Conservation (phyloP, 352 stramenopile genomes). For the Globisporangium paddicum region DNA sequence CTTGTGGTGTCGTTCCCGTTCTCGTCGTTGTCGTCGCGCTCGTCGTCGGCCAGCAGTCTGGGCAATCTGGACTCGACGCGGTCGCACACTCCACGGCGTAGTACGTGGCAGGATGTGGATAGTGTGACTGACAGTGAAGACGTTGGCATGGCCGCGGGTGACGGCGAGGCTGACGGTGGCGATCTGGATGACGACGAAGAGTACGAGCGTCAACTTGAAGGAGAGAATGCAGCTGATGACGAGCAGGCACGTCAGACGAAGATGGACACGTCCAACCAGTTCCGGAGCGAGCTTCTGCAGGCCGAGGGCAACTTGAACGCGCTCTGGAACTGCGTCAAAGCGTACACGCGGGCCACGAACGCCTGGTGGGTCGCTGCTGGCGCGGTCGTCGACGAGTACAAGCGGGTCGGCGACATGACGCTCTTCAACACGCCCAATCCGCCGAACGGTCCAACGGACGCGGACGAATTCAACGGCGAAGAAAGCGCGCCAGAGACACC, state of each 20-base stretch:
- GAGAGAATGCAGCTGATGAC: conserved; percentile 4
- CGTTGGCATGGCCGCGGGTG: conserved; percentile 22
- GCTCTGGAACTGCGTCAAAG: conserved; percentile 67
- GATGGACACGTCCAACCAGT: conserved; percentile 32
- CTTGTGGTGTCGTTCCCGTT: conserved; percentile 3
- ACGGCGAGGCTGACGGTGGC: conserved; percentile 23
- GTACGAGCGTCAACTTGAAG: neutral
- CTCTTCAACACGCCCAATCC: conserved; percentile 27
- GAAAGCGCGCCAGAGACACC: neutral
- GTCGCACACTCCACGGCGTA: conserved; percentile 6
- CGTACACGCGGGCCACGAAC: conserved; percentile 55
- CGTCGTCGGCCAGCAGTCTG: conserved; percentile 15
- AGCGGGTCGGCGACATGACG: conserved; percentile 47
- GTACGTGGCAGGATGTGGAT: conserved; percentile 49
- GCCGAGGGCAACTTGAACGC: conserved; percentile 66
- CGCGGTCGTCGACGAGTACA: conserved; percentile 63
- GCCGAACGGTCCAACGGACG: neutral
- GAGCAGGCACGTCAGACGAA: neutral
- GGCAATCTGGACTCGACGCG: conserved; percentile 9
- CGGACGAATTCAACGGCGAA: neutral
- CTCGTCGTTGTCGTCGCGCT: conserved; percentile 2
- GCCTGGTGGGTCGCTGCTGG: conserved; percentile 50
- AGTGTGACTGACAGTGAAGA: conserved; percentile 63
- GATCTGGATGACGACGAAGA: conserved; percentile 11
- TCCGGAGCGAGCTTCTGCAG: conserved; percentile 74